Conservation (phyloP, 495 filamentous ascomycete species). For the Delitschia confertaspora region DNA sequence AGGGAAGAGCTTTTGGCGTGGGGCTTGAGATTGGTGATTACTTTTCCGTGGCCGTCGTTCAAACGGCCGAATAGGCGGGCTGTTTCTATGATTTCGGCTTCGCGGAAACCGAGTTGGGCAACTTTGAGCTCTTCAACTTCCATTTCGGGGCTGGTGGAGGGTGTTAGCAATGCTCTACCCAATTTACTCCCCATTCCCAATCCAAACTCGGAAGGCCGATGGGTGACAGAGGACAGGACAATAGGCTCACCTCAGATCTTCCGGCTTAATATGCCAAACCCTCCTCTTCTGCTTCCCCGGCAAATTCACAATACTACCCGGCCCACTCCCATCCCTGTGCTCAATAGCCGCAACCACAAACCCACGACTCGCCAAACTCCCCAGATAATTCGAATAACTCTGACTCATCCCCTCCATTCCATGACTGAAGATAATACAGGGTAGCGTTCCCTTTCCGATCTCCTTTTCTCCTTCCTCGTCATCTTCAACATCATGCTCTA, state of each 20-base stretch:
- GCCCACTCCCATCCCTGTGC: constrained; percentile 47
- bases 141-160: constrained; percentile 9
- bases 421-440: constrained; percentile 46
- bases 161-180: constrained; percentile 9
- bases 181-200: background rate
- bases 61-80: constrained; percentile 38
- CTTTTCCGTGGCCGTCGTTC: constrained; percentile 38
- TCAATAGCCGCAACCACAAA: constrained; percentile 45
- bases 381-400: constrained; percentile 46
- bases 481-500: background rate
- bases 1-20: constrained; percentile 25
- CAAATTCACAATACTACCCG: constrained; percentile 38
- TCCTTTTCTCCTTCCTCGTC: background rate
- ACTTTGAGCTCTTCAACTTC: constrained; percentile 33
- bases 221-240: background rate
- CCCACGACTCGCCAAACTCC: constrained; percentile 45
- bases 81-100: constrained; percentile 46
- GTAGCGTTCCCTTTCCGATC: constrained; percentile 28
- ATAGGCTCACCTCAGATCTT: constrained; percentile 20
- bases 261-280: constrained; percentile 23
- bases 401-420: constrained; percentile 45
- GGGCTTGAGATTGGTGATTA: constrained; percentile 28
- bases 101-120: constrained; percentile 43
- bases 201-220: no score
- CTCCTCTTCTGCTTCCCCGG: constrained; percentile 26